phyloP scores from a whole-genome alignment of 2,329 filamentous ascomycete genomes.

The Paraconiothyrium sp. region DNA sequence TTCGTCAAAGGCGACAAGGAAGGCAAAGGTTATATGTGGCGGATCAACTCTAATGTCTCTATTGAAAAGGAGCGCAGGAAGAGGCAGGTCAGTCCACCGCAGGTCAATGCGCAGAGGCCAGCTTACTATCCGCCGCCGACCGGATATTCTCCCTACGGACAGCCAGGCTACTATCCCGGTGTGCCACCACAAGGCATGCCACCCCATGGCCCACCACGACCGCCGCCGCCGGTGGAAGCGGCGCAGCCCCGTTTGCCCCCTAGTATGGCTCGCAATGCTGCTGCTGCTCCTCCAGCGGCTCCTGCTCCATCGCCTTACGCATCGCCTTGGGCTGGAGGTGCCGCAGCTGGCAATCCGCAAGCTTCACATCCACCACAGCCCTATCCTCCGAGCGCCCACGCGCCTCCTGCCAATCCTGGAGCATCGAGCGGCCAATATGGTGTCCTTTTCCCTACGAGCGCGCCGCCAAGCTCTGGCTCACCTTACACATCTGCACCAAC shows the following conservation, averaged over 20 bases:
- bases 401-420: conserved; percentile 33
- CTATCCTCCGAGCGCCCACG: conserved; percentile 40
- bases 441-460: conserved; percentile 44
- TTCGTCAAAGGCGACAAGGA: conserved; percentile 69
- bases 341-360: conserved; percentile 36
- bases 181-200: conserved; percentile 44
- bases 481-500: conserved; percentile 32
- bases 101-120: conserved; percentile 42
- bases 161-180: conserved; percentile 39
- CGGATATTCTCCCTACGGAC: conserved; percentile 40
- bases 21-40: conserved; percentile 73
- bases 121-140: conserved; percentile 45
- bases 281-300: conserved; percentile 36
- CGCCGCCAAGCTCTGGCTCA: conserved; percentile 36
- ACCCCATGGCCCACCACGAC: conserved; percentile 39
- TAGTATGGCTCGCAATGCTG: conserved; percentile 43
- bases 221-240: conserved; percentile 35
- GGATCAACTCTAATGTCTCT: conserved; percentile 66
- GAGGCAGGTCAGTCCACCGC: conserved; percentile 59
- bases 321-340: conserved; percentile 49
- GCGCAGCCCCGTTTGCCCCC: conserved; percentile 47
- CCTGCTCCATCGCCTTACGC: conserved; percentile 46
- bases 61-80: conserved; percentile 67
- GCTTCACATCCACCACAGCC: conserved; percentile 40
- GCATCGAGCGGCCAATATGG: conserved; percentile 45